These are phyloP conservation scores for Teunomyces gatunensis DNA, from an alignment of 805 yeast species.

Conservation along the genomic window DNA sequence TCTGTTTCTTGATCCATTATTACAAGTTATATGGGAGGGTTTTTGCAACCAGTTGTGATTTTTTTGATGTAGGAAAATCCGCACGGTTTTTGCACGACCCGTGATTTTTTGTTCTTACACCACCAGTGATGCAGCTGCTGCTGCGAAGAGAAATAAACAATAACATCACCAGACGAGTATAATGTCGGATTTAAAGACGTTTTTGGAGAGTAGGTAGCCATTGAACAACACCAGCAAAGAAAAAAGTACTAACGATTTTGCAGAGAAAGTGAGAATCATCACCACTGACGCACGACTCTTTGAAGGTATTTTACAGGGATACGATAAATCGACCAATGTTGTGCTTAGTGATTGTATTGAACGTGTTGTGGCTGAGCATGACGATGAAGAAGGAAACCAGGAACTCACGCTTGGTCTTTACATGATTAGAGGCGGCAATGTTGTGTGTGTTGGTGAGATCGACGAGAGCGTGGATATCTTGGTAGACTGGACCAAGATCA, in stretches of 20 bases:
- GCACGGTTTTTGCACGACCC: background rate
- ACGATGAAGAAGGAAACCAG: slow-evolving; percentile 34
- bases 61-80: background rate
- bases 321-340: slow-evolving; percentile 62
- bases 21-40: background rate
- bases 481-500: slow-evolving; percentile 41
- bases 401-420: slow-evolving; percentile 47
- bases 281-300: slow-evolving; percentile 57
- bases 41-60: background rate
- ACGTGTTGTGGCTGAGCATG: slow-evolving; percentile 44
- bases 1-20: slow-evolving; percentile 14
- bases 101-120: background rate
- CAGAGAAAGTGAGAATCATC: slow-evolving; percentile 51
- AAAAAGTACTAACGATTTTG: slow-evolving; percentile 16
- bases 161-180: background rate
- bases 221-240: background rate
- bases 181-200: slow-evolving; percentile 14
- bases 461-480: slow-evolving; percentile 41
- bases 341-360: slow-evolving; percentile 52
- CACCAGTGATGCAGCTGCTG: background rate
- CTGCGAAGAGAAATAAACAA: background rate
- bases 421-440: slow-evolving; percentile 57
- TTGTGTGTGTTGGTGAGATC: slow-evolving; percentile 55
- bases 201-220: slow-evolving; percentile 12
- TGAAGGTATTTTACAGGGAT: slow-evolving; percentile 50